Percentiles rank a stretch among this genome's conserved stretches.
Evolutionary conservation across 805 yeast species (phyloP).

Genomic region (Candida nonsorbophila): DNA sequence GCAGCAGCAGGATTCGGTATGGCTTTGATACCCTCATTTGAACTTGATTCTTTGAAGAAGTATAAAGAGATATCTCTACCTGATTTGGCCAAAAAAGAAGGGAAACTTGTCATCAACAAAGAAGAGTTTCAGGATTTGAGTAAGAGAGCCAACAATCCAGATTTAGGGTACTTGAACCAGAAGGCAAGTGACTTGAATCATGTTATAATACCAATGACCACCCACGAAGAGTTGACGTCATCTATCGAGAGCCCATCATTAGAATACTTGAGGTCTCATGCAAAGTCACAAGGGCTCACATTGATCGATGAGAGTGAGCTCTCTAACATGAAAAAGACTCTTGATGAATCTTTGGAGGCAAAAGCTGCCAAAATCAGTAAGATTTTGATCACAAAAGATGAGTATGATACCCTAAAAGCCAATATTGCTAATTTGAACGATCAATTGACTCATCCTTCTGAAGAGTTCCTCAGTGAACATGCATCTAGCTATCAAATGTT

Average conservation of each 20-base stretch:
- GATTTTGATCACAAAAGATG: conserved; percentile 12
- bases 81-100: conserved; percentile 7
- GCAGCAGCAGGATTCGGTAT: conserved; percentile 8
- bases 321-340: conserved; percentile 7
- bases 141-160: conserved; percentile 10
- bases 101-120: conserved; percentile 10
- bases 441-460: conserved; percentile 16
- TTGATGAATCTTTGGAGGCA: conserved; percentile 10
- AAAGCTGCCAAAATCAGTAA: conserved; percentile 13
- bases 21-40: conserved; percentile 5
- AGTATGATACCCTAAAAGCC: conserved; percentile 12
- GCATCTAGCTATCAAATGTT: no score
- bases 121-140: conserved; percentile 10
- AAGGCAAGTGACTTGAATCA: conserved; percentile 11
- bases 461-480: background rate
- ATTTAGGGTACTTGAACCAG: conserved; percentile 12
- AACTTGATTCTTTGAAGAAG: conserved; percentile 5
- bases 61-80: conserved; percentile 6
- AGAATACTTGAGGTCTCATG: conserved; percentile 18
- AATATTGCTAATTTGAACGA: conserved; percentile 4
- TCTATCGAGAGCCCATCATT: conserved; percentile 13
- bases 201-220: conserved; percentile 9
- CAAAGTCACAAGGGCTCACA: conserved; percentile 21
- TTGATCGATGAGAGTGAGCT: conserved; percentile 22
- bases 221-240: conserved; percentile 6